A percentile compares a stretch with the other conserved stretches of the same genome.
Conservation (phyloP, 169 alveolate genomes). For the Cytauxzoon felis region DNA sequence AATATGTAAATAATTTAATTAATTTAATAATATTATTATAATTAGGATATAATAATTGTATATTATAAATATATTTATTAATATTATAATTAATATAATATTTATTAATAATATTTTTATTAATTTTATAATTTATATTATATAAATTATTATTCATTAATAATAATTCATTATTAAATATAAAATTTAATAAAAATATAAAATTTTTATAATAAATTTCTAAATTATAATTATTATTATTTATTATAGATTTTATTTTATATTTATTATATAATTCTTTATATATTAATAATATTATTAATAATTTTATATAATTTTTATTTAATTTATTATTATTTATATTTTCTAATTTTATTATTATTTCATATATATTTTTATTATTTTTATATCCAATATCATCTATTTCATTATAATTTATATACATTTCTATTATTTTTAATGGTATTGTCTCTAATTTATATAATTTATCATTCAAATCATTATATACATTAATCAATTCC, state of each 20-base stretch:
- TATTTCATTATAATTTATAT: constrained; percentile 25
- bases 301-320: not conserved
- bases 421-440: constrained; percentile 18
- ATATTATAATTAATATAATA: constrained; percentile 8
- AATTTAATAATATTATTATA: constrained; percentile 1
- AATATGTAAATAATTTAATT: constrained; percentile 7
- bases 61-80: not conserved
- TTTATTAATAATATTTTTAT: not conserved
- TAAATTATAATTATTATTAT: constrained; percentile 27
- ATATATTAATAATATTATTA: constrained; percentile 13
- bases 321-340: constrained; percentile 4
- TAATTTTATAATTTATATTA: not conserved
- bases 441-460: constrained; percentile 37
- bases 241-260: constrained; percentile 1
- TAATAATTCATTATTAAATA: constrained; percentile 13
- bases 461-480: constrained; percentile 34
- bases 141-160: constrained; percentile 1
- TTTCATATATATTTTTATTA: not conserved
- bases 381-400: not conserved
- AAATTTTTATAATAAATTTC: constrained; percentile 6
- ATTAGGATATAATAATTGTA: constrained; percentile 14
- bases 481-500: constrained; percentile 25
- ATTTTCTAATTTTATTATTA: not conserved
- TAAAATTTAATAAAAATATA: not conserved
- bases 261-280: constrained; percentile 20